Percentiles rank a stretch among this genome's conserved stretches.
These are phyloP conservation scores for Plasmodium coatneyi DNA, from an alignment of 169 alveolate genomes.

Conservation along the genomic window DNA sequence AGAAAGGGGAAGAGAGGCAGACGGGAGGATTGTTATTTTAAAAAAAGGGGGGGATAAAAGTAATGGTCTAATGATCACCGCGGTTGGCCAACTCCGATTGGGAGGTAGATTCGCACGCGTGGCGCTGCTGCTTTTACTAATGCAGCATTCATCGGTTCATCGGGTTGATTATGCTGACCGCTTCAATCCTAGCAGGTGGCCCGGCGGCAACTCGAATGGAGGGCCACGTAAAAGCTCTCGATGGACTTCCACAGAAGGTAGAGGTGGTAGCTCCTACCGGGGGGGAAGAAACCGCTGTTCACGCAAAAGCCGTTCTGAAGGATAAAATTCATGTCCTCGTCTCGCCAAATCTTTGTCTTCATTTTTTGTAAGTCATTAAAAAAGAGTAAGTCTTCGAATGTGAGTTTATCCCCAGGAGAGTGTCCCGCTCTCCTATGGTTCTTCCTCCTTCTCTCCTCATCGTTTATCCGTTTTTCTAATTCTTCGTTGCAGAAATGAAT, in stretches of 20 bases:
- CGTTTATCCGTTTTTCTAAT: constrained; percentile 2
- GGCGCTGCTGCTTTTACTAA: background rate
- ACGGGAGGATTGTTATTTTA: too few species aligned
- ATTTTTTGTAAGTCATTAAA: constrained; percentile 29
- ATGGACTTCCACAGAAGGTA: constrained; percentile 47
- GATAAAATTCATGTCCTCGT: background rate
- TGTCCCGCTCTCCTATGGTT: background rate
- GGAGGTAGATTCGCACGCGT: background rate
- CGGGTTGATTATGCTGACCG: background rate
- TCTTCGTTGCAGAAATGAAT: constrained; percentile 22
- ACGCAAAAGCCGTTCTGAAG: constrained; percentile 6
- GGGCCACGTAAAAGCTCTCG: background rate
- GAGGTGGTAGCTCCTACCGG: background rate
- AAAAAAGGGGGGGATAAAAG: too few species aligned
- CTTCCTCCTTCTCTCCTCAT: background rate
- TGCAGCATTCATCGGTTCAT: background rate
- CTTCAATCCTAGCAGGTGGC: background rate
- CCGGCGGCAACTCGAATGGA: background rate
- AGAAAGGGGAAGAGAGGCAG: background rate
- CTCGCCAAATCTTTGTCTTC: constrained; percentile 16
- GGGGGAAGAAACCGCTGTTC: background rate
- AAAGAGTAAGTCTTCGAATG: constrained; percentile 16
- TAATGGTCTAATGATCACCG: background rate
- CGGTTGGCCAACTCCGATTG: background rate
- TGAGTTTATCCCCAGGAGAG: background rate